phyloP scores from a whole-genome alignment of 2,329 filamentous ascomycete genomes.

The Pseudogymnoascus sp. region DNA sequence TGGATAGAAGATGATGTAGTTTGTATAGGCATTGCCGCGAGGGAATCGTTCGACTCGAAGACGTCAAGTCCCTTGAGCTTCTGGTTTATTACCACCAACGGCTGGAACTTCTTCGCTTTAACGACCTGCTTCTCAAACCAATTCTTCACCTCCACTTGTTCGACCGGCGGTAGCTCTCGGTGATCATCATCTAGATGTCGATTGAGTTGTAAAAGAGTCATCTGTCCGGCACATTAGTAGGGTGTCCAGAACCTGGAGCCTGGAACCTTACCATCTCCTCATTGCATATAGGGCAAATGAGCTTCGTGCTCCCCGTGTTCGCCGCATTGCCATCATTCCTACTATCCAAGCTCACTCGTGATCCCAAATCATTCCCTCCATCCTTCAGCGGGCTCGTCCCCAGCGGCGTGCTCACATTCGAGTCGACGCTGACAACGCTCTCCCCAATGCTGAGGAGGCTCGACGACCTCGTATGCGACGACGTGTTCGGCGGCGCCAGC shows the following conservation, averaged over 20 bases:
- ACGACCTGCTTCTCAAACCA: slow-evolving; percentile 72
- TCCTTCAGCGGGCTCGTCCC: slow-evolving; percentile 59
- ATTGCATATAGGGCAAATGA: slow-evolving; percentile 94
- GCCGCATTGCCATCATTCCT: slow-evolving; percentile 43
- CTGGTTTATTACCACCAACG: slow-evolving; percentile 65
- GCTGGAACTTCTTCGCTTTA: slow-evolving; percentile 69
- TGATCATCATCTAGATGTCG: slow-evolving; percentile 70
- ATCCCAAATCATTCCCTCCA: slow-evolving; percentile 69
- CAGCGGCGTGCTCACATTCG: slow-evolving; percentile 47
- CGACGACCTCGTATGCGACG: slow-evolving; percentile 29
- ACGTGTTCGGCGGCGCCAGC: slow-evolving; percentile 59
- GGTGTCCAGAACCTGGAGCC: slow-evolving; percentile 8
- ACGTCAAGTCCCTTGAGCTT: slow-evolving; percentile 69
- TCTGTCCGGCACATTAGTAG: slow-evolving; percentile 39
- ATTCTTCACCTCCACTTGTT: slow-evolving; percentile 71
- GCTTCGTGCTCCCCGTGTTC: slow-evolving; percentile 52
- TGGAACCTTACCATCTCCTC: slow-evolving; percentile 77
- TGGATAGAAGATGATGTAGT: slow-evolving; percentile 29
- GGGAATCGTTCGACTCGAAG: slow-evolving; percentile 64
- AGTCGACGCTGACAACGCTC: slow-evolving; percentile 72
- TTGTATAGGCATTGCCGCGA: slow-evolving; percentile 29
- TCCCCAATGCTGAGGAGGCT: slow-evolving; percentile 48
- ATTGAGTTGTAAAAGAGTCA: slow-evolving; percentile 89
- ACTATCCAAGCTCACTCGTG: slow-evolving; percentile 64
- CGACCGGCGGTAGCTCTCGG: slow-evolving; percentile 62